These are phyloP conservation scores for Trametes cinnabarina DNA, from an alignment of 768 basidiomycete species.

Conservation along the genomic window DNA sequence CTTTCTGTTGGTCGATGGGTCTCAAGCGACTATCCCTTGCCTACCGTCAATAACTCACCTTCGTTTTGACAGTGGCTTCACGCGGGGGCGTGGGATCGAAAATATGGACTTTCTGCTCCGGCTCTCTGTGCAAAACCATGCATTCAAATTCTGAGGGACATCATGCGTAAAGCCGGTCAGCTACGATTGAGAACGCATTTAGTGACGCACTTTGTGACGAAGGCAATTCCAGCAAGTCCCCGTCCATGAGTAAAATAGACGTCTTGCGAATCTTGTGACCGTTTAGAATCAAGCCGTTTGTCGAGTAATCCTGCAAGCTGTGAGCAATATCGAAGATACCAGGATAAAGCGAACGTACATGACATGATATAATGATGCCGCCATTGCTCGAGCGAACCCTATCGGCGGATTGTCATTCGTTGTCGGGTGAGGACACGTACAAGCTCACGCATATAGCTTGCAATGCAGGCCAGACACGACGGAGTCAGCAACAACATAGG, in stretches of 20 bases:
- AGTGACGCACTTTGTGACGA: slow-evolving; percentile 52
- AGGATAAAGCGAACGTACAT: slow-evolving; percentile 41
- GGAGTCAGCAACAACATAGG: slow-evolving; percentile 63
- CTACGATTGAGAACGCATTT: neutral
- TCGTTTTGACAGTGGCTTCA: slow-evolving; percentile 53
- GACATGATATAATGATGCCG: slow-evolving; percentile 75
- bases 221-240: slow-evolving; percentile 67
- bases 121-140: slow-evolving; percentile 52
- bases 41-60: neutral
- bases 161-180: neutral
- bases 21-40: neutral
- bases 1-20: slow-evolving; percentile 37
- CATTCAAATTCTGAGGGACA: slow-evolving; percentile 60
- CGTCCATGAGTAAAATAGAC: slow-evolving; percentile 73
- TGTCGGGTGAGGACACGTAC: neutral
- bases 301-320: slow-evolving; percentile 61
- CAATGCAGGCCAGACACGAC: slow-evolving; percentile 72
- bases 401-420: neutral
- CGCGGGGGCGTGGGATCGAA: slow-evolving; percentile 63
- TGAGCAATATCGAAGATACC: neutral
- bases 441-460: slow-evolving; percentile 72
- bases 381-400: slow-evolving; percentile 72
- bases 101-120: slow-evolving; percentile 50
- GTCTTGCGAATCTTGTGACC: slow-evolving; percentile 64
- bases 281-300: slow-evolving; percentile 74